Conservation (phyloP, 805 yeast genomes). For the Komagataella mondaviorum region DNA sequence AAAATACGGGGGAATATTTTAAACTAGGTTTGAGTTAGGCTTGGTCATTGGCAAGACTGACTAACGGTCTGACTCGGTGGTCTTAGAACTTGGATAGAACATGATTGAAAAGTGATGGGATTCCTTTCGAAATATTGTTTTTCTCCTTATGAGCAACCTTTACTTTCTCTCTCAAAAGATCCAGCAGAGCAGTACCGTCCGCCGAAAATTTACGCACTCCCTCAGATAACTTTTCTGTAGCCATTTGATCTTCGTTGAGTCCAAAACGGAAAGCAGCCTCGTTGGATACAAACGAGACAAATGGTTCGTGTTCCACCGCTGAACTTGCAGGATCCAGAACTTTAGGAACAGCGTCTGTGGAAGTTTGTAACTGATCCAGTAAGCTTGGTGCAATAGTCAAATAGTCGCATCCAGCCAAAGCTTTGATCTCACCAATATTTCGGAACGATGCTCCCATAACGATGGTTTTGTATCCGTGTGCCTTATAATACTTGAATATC, state of each 20-base stretch:
- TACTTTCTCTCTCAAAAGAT: constrained; percentile 48
- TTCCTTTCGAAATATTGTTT: background rate
- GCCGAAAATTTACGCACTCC: constrained; percentile 97
- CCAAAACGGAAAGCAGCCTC: constrained; percentile 85
- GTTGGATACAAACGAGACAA: constrained; percentile 72
- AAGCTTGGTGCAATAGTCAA: constrained; percentile 90
- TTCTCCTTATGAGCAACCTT: background rate
- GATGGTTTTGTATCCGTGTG: constrained; percentile 89
- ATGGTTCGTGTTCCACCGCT: constrained; percentile 36
- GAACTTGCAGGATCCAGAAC: constrained; percentile 63
- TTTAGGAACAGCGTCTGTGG: constrained; percentile 69
- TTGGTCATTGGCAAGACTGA: background rate
- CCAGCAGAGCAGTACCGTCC: constrained; percentile 73
- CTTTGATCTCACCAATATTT: constrained; percentile 89
- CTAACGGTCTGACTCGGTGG: background rate
- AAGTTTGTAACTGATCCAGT: constrained; percentile 76
- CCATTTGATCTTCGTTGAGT: constrained; percentile 95
- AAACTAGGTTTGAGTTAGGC: background rate
- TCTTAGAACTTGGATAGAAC: background rate
- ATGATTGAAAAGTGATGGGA: background rate
- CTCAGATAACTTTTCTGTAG: constrained; percentile 92
- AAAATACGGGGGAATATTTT: background rate
- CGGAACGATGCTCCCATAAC: constrained; percentile 99
- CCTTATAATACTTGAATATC: constrained; percentile 97
- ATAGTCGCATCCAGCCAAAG: constrained; percentile 94